Base-by-base conservation (phyloP, 2,329 filamentous ascomycete genomes). In the Aspergillus amoenus region DNA sequence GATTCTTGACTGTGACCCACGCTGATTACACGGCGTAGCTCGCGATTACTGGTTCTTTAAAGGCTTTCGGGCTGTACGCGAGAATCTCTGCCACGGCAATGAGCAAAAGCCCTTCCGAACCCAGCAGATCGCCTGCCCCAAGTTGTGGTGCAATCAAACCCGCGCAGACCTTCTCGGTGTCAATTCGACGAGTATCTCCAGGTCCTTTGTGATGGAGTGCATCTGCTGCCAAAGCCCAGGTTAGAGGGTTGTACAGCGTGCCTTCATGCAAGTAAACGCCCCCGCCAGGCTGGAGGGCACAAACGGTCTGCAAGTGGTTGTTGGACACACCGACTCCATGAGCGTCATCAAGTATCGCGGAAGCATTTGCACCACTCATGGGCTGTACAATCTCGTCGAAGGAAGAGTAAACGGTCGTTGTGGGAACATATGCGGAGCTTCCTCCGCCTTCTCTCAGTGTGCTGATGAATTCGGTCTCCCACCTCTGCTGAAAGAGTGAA, bases 351-450 rank as follows among this genome's bases (percentile, higher is more conserved):
- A n/a, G 68, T 54, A 69, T 78, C 0, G 76, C 81, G 0, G 81
- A 52, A 12, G 27, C 18, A 3, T 66, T 63, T 0, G 68, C 69
- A 3, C 79, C 82, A 27, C 63, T 62, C 67, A 82, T 77, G 1
- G 81, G 82, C 66, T 83, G 66, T 2, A 84, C 80, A 50, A 84
- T 73, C 62, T 84, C 77, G 59, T 84, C 81, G 24, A 76, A 67
- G 12, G 72, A 69, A 0, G 78, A 80, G 69, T 81, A 84, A 45
- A 85, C 71, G 0, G 75, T 42, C 8, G 39, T 43, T 12, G 48
- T 52, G 9, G 48, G 48, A 0, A 85, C 80, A 60, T 82, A 84
- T 4, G 80, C 80, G 1, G 77, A 79, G 52, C 81, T 79, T 0
- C 82, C 82, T 22, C 74, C 77, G 44, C 77, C 69, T 8, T 59